phyloP scores from a whole-genome alignment of 2,329 filamentous ascomycete species.

The Blumeria hordei region DNA sequence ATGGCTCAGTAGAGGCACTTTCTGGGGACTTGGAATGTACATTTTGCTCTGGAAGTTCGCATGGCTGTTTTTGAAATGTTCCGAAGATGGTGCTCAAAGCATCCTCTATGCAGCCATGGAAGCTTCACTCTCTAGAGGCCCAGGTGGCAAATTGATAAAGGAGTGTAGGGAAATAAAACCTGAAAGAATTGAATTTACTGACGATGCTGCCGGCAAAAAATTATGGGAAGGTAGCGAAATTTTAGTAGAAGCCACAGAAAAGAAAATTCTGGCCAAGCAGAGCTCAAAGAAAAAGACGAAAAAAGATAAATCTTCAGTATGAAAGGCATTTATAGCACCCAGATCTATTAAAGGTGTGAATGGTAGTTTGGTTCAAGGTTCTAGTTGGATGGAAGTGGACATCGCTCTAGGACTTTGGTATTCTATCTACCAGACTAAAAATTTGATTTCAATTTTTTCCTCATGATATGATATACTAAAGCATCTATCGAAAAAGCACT shows the following conservation, averaged over 20 bases:
- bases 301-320: background rate
- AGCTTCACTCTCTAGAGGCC: slow-evolving; percentile 34
- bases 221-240: slow-evolving; percentile 79
- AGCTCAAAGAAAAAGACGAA: slow-evolving; percentile 17
- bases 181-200: slow-evolving; percentile 46
- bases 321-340: background rate
- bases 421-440: too few relatives aligned
- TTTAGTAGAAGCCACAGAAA: slow-evolving; percentile 62
- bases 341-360: too few relatives aligned
- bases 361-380: too few relatives aligned
- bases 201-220: slow-evolving; percentile 59
- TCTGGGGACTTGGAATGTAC: slow-evolving; percentile 60
- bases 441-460: too few relatives aligned
- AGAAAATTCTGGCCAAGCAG: slow-evolving; percentile 39
- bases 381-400: too few relatives aligned
- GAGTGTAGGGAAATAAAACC: slow-evolving; percentile 63
- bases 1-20: slow-evolving; percentile 65
- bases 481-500: too few relatives aligned
- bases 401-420: too few relatives aligned
- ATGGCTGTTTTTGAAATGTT: slow-evolving; percentile 74
- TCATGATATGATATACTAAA: too few relatives aligned
- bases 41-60: slow-evolving; percentile 53
- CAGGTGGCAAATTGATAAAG: slow-evolving; percentile 55
- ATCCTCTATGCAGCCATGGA: slow-evolving; percentile 77
- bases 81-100: slow-evolving; percentile 63